A percentile compares a stretch with the other conserved stretches of the same genome.
These are phyloP conservation scores for Corniculantispora saksenae DNA, from an alignment of 2,329 filamentous ascomycete species.

Conservation along the genomic window DNA sequence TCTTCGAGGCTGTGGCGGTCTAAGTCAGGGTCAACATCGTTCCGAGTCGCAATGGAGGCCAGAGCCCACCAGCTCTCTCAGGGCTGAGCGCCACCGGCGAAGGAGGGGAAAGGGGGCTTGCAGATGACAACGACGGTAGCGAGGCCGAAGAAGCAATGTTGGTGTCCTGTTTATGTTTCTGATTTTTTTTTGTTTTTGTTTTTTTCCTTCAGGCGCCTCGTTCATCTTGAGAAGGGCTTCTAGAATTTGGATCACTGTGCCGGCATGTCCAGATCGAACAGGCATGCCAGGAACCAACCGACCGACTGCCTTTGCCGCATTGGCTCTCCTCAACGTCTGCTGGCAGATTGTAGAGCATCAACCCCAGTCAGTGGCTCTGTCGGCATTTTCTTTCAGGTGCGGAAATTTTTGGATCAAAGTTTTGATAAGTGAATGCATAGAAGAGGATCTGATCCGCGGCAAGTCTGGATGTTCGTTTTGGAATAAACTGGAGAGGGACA, in stretches of 20 bases:
- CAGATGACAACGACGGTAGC: neutral
- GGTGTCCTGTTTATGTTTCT: neutral
- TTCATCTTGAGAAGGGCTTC: no score
- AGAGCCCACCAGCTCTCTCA: neutral
- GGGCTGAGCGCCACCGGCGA: neutral
- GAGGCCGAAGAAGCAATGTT: conserved; percentile 13
- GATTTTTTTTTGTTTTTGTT: neutral
- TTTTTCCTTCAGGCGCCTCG: no score
- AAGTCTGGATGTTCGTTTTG: neutral
- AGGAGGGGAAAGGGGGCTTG: neutral
- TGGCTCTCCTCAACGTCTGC: no score
- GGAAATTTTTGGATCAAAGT: neutral
- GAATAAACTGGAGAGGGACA: neutral
- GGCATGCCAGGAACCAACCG: no score
- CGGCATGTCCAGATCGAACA: no score
- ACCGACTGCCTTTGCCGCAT: no score
- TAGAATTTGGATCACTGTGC: no score
- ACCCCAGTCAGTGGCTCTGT: neutral
- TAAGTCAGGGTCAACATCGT: neutral
- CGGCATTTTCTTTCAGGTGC: neutral
- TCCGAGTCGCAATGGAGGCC: neutral
- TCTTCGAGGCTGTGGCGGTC: neutral
- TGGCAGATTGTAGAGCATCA: neutral
- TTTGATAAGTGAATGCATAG: neutral
- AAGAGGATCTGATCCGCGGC: neutral